Base-by-base conservation (phyloP, 768 basidiomycete species). In the Suillus decipiens region DNA sequence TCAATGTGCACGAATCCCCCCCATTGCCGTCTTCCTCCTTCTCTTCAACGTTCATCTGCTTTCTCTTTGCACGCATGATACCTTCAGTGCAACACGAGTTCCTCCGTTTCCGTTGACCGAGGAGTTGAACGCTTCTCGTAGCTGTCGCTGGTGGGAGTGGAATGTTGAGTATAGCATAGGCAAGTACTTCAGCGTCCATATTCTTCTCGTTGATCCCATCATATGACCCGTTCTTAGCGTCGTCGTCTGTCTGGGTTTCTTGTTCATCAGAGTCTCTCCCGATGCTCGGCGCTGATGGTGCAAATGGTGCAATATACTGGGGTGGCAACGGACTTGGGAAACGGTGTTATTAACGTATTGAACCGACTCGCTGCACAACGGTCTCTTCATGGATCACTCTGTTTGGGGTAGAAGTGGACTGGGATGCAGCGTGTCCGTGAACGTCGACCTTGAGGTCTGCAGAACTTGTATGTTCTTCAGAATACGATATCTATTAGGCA, bases 51-150 rank as follows among this genome's bases (percentile, higher is more conserved):
- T 39, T 19, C 22, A 41, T 28, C 17, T 57, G 37, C 37, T 24
- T 57, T 57, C 37, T 39, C 10, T 19, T 57, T 57, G 10, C 55
- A 24, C 37, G 22, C 24, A 57, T 57, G 24, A 56, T 56, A 37
- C 55, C 55, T 37, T 15, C 37, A 19, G 22, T 8, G 55, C 55
- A 56, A 56, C 24, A 17, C 7, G 55, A 39, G 15, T 39, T 37
- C 9, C 37, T 56, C 22, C 37, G 22, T 28, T 56, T 56, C 15
- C 37, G 37, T 39, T 57, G 55, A 11, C 24, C 5, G 10, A 57
- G 55, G 24, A 57, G 24, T 41, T 57, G 37, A 19, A 57, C 37
- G 5, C 37, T 41, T 24, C n/a, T n/a, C n/a, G 37, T 24, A 24
- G 19, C 55, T 28, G 41, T 37, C 37, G 37, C 24, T 19, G 55